Evolutionary conservation across 2,329 filamentous ascomycete species (phyloP).

Genomic region (Teratosphaeria epicoccoides): DNA sequence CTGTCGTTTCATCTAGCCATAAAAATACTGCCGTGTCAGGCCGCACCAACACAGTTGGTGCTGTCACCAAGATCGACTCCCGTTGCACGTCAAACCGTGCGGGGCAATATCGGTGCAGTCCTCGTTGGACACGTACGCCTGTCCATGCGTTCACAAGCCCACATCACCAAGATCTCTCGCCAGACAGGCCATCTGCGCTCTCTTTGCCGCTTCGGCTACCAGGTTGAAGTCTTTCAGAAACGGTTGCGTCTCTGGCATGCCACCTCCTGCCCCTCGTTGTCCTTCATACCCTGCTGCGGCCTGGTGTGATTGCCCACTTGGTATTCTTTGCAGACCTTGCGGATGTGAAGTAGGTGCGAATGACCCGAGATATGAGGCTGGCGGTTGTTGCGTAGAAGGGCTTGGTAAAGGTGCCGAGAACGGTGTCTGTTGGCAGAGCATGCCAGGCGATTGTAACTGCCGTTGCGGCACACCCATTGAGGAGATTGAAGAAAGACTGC

Average conservation of each 20-base stretch:
- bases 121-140: too few relatives aligned
- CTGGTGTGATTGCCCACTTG: conserved; percentile 20
- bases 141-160: conserved; percentile 27
- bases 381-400: conserved; percentile 21
- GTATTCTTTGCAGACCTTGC: conserved; percentile 22
- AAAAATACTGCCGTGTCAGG: background rate
- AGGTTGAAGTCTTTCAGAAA: conserved; percentile 76
- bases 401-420: conserved; percentile 27
- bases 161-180: conserved; percentile 75
- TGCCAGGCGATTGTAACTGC: conserved; percentile 10
- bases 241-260: conserved; percentile 39
- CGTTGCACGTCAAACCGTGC: too few relatives aligned
- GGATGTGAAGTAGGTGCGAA: conserved; percentile 21
- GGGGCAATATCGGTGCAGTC: too few relatives aligned
- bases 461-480: conserved; percentile 12
- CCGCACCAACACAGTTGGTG: background rate
- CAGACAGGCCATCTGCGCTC: conserved; percentile 80
- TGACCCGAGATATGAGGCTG: conserved; percentile 22
- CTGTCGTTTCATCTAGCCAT: background rate
- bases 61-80: background rate
- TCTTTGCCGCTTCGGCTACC: conserved; percentile 83
- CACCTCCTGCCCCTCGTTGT: conserved; percentile 21
- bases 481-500: conserved; percentile 31
- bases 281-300: conserved; percentile 14
- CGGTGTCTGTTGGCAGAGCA: conserved; percentile 20